phyloP scores from a whole-genome alignment of 345 rosid species.

The Eutrema japonicum region DNA sequence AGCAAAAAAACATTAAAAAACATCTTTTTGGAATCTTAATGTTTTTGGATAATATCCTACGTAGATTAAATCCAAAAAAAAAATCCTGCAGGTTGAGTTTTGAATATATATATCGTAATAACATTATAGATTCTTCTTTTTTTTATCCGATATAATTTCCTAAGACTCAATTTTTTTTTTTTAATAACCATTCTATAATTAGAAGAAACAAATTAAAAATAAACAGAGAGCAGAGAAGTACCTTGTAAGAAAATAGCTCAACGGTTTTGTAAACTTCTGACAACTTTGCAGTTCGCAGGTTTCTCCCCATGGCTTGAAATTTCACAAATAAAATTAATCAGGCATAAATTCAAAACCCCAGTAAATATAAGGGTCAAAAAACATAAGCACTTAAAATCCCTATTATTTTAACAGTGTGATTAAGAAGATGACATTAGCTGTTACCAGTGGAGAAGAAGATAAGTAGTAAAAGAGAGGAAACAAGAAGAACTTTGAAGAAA shows the following conservation, averaged over 20 bases:
- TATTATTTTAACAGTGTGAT: not conserved
- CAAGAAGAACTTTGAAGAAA: slow-evolving; percentile 36
- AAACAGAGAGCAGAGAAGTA: slow-evolving; percentile 13
- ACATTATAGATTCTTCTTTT: too few relatives aligned
- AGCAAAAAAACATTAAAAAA: too few relatives aligned
- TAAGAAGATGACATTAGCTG: slow-evolving; percentile 3
- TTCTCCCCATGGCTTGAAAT: slow-evolving; percentile 40
- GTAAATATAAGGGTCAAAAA: slow-evolving; percentile 2
- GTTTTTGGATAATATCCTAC: too few relatives aligned
- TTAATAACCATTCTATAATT: too few relatives aligned
- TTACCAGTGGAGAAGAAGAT: slow-evolving; percentile 43
- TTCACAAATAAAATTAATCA: slow-evolving; percentile 17
- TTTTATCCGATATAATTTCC: too few relatives aligned
- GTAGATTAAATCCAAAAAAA: too few relatives aligned
- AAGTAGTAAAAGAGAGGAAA: slow-evolving; percentile 41
- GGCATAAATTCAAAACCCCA: not conserved
- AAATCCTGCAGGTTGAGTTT: too few relatives aligned
- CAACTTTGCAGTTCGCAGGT: slow-evolving; percentile 24
- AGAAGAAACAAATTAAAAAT: not conserved
- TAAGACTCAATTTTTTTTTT: too few relatives aligned
- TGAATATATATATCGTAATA: too few relatives aligned
- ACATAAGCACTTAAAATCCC: not conserved
- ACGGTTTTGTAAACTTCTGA: not conserved
- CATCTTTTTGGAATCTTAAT: not conserved
- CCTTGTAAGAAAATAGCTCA: slow-evolving; percentile 28